These are phyloP conservation scores for Chlorella sp. DNA, from an alignment of 139 green algal genomes.

Conservation along the genomic window DNA sequence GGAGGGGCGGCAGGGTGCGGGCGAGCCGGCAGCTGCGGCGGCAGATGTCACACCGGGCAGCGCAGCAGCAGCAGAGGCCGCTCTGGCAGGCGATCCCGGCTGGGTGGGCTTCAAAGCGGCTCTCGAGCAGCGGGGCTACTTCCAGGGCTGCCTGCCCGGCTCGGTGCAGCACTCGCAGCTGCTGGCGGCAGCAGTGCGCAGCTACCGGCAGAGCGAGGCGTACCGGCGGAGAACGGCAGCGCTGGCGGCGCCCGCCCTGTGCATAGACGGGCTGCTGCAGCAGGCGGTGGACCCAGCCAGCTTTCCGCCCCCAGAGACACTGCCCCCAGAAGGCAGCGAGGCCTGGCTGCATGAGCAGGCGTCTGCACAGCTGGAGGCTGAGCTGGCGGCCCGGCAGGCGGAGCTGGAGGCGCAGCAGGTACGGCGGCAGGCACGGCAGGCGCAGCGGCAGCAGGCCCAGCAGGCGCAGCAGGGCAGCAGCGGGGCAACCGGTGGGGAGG, in stretches of 20 bases:
- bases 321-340: conserved; percentile 52
- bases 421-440: neutral
- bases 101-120: conserved; percentile 54
- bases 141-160: neutral
- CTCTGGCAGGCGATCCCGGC: conserved; percentile 33
- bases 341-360: conserved; percentile 55
- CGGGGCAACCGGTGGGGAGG: neutral
- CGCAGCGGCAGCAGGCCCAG: neutral
- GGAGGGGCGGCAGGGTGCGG: neutral
- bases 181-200: conserved; percentile 25
- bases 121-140: conserved; percentile 39
- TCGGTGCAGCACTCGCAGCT: conserved; percentile 18
- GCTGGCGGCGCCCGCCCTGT: conserved; percentile 16
- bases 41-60: neutral
- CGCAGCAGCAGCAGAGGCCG: conserved; percentile 19
- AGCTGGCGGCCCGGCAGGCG: conserved; percentile 47
- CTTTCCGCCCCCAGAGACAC: neutral
- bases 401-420: conserved; percentile 25
- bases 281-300: neutral
- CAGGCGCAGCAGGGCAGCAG: neutral
- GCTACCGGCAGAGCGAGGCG: conserved; percentile 33
- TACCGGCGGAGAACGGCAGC: conserved; percentile 7
- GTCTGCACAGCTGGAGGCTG: conserved; percentile 50
- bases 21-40: neutral
- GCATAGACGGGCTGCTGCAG: conserved; percentile 13